Base-by-base conservation (phyloP, 345 rosid species). In the Geranium rotundifolium region DNA sequence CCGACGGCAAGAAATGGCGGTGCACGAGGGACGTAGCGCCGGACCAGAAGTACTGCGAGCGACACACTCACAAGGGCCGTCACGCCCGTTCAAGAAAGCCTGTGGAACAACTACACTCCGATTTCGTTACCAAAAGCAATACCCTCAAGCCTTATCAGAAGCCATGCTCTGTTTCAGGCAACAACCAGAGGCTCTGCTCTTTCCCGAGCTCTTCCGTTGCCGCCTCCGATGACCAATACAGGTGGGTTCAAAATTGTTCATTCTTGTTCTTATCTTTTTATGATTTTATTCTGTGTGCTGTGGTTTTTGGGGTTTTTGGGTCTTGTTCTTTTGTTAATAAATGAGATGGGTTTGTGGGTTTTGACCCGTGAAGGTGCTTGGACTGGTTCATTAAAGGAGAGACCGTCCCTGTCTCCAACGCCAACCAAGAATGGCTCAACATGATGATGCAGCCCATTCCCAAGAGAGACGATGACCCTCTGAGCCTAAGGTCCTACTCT, bases 1-100 rank as follows among this genome's bases (percentile, higher is more conserved):
- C 91, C 8, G 88, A 86, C 74, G 88, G 91, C 62, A 86, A 86
- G 74, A 86, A 86, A 73, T 86, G 91, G 91, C 79, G 91, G 75
- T 85, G 91, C 67, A 81, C 91, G 5, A 78, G 88, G 66, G 91
- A 83, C 50, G 91, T 77, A 68, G 86, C 77, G 16, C 86, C 91
- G 29, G 81, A 81, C 50, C 88, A 81, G 59, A 86, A 83, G 76
- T 86, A 86, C 68, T 86, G 91, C 59, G 91, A 83, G 76, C 80
- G 89, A 14, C 91, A 86, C 75, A 79, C 82, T 29, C 88, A 83
- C 67, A 86, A 82, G 74, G 76, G 76, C 74, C 89, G 89, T 63
- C 85, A 81, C 27, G 27, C 27, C 75, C 92, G 92, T 86, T 86
- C 92, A 86, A 86, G 92, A 86, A 86, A 86, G 92, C 87, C 79